Evolutionary conservation across 305 asterid species (phyloP).

Genomic region (Nicotiana rustica): DNA sequence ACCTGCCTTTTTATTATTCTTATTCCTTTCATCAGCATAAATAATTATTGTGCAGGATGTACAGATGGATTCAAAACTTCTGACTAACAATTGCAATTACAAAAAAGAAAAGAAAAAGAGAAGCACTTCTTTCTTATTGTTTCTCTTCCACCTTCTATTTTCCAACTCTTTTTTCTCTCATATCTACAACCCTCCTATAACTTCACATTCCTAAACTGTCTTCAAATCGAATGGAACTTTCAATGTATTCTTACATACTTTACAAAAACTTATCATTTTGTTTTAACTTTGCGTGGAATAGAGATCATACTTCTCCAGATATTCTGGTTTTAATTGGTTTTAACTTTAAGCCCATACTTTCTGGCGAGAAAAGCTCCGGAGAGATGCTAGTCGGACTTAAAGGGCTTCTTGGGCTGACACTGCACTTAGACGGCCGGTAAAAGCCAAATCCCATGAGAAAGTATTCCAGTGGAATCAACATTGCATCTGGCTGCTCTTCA

Average conservation of each 20-base stretch:
- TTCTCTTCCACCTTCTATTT: slow-evolving; percentile 45
- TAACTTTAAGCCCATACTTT: slow-evolving; percentile 96
- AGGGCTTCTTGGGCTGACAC: slow-evolving; percentile 95
- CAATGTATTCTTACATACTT: slow-evolving; percentile 40
- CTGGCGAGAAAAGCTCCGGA: slow-evolving; percentile 99
- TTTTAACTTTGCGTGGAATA: neutral
- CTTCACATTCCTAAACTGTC: slow-evolving; percentile 36
- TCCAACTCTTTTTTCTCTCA: slow-evolving; percentile 32
- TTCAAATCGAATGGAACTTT: slow-evolving; percentile 29
- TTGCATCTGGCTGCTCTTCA: slow-evolving; percentile 97
- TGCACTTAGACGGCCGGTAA: slow-evolving; percentile 74
- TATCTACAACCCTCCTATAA: slow-evolving; percentile 68
- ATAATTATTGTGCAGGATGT: slow-evolving; percentile 56
- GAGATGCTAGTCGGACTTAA: slow-evolving; percentile 91
- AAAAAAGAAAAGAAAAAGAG: slow-evolving; percentile 25
- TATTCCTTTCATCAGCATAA: slow-evolving; percentile 41
- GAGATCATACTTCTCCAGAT: slow-evolving; percentile 56
- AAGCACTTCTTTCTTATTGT: slow-evolving; percentile 37
- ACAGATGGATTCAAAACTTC: slow-evolving; percentile 46
- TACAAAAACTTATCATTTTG: slow-evolving; percentile 45
- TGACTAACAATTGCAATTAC: slow-evolving; percentile 48
- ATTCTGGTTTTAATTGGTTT: slow-evolving; percentile 92
- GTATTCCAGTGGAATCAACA: slow-evolving; percentile 91
- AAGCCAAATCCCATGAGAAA: slow-evolving; percentile 91
- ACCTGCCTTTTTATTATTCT: slow-evolving; percentile 22